Evolutionary conservation across 192 early-diverging fungal species (phyloP), one percentile per base, ranked within the genome.

Genomic region (Pilaira anomala): DNA sequence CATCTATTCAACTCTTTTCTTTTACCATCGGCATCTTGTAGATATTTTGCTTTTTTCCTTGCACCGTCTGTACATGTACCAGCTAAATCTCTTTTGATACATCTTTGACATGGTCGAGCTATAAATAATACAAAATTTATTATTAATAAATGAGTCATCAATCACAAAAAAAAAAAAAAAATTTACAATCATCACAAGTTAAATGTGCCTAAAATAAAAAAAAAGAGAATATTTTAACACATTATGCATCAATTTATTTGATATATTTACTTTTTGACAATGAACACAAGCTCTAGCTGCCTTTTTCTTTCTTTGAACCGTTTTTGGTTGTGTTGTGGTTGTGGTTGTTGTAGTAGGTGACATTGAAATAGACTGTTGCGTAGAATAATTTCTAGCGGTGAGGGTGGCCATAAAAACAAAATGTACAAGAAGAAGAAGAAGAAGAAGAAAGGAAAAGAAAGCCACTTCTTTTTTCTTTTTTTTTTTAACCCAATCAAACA

Each of bases 1-100:
- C 48, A 7, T 48, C 22, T 49, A 49, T 3, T 12, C 48, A 49
- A 9, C 13, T n/a, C n/a, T n/a, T n/a, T n/a, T n/a, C n/a, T n/a
- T 29, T 39, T 75, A 51, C 81, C 84, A 48, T 82, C 80, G 16
- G 76, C 72, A 53, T 92, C 92, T 66, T 87, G 81, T 60, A 97
- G 78, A 62, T 97, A 97, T 74, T 97, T 97, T 39, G 95, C 93
- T 69, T 89, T 93, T 72, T 95, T 97, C 59, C 95, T 83, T 48
- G 79, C 76, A 22, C 95, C 95, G 65, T 97, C 95, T 5, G 86
- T 80, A 68, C 95, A 95, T 4, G 88, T 85, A 25, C 66, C 69
- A 3, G 78, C 87, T 19, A 93, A 67, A 22, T 89, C 92, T 36
- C 87, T 75, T 76, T 94, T 95, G 26, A 90, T 78, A 67, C 95